Percentiles rank a stretch among this genome's conserved stretches.
Conservation (phyloP, 805 yeast genomes). For the Zygosaccharomyces gambellarensis region DNA sequence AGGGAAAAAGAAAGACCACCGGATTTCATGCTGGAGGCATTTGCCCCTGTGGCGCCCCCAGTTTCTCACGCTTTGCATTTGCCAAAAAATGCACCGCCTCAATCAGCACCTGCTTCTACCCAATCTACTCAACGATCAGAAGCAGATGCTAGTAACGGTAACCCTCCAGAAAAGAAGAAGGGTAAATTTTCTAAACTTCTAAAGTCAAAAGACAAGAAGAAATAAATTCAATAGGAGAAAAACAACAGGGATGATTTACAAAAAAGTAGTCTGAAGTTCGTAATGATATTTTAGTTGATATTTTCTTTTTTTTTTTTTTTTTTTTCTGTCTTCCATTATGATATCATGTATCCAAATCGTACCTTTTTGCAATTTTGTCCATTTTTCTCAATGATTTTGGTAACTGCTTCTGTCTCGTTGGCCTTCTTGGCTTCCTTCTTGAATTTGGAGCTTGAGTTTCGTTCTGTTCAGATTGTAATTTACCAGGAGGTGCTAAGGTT, state of each 20-base stretch:
- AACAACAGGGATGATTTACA: not conserved
- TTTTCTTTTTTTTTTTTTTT: not conserved
- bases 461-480: not conserved
- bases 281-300: not conserved
- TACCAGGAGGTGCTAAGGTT: not conserved
- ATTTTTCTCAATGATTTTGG: slow-evolving; percentile 30
- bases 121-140: slow-evolving; percentile 7
- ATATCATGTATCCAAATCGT: slow-evolving; percentile 18
- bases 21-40: slow-evolving; percentile 36
- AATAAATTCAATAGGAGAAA: not conserved
- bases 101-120: slow-evolving; percentile 11
- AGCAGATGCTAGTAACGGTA: slow-evolving; percentile 6
- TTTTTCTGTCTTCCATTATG: not conserved
- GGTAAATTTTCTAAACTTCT: slow-evolving; percentile 46
- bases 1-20: slow-evolving; percentile 40
- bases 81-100: slow-evolving; percentile 14
- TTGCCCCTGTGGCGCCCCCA: slow-evolving; percentile 22
- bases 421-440: not conserved
- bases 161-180: slow-evolving; percentile 33
- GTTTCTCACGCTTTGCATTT: slow-evolving; percentile 25
- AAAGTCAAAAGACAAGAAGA: slow-evolving; percentile 26
- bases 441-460: not conserved
- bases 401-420: slow-evolving; percentile 7
- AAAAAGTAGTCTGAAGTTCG: not conserved
- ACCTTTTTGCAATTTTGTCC: slow-evolving; percentile 26